Conservation (phyloP, 768 basidiomycete species). For the Lentinula boryana region DNA sequence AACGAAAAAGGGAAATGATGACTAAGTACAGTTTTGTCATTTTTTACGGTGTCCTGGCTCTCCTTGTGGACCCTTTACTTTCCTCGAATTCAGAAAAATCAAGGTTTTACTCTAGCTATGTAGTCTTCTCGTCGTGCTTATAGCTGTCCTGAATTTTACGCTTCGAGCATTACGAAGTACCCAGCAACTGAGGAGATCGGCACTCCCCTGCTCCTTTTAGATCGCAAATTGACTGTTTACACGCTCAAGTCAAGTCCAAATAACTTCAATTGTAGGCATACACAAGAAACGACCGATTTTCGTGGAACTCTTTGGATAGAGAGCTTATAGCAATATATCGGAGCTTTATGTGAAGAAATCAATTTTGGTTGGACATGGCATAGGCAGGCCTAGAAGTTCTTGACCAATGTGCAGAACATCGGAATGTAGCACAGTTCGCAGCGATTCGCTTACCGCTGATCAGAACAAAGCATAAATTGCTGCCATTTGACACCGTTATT, state of each 20-base stretch:
- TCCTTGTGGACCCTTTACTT: background rate
- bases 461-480: background rate
- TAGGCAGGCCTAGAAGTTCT: no score
- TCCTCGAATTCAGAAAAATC: background rate
- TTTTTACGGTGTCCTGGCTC: background rate
- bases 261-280: background rate
- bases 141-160: no score
- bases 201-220: no score
- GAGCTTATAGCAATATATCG: background rate
- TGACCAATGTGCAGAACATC: no score
- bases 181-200: no score
- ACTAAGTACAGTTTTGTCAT: background rate
- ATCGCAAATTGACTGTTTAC: no score
- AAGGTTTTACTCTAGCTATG: no score
- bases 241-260: no score
- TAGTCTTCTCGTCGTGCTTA: no score
- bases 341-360: no score
- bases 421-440: background rate
- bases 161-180: no score
- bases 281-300: background rate
- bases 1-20: background rate
- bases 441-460: background rate
- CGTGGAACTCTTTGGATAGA: background rate
- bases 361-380: no score
- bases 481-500: background rate